These are phyloP conservation scores for Akanthomyces uredinophilus DNA, from an alignment of 2,329 filamentous ascomycete genomes.

Conservation along the genomic window DNA sequence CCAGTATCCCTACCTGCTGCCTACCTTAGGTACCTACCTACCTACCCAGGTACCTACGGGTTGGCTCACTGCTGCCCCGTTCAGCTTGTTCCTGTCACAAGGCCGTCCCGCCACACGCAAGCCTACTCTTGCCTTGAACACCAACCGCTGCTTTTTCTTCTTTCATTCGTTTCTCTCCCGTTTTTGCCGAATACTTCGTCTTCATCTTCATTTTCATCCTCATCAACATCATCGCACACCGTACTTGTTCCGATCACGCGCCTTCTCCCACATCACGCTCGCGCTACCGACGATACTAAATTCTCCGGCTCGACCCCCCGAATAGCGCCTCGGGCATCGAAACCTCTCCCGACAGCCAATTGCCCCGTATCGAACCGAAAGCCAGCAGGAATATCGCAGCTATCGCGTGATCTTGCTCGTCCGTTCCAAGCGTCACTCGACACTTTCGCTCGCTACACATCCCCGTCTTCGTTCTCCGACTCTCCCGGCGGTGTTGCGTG, in stretches of 20 bases:
- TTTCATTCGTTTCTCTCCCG: not conserved
- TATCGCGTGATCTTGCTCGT: not conserved
- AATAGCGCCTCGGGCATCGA: not conserved
- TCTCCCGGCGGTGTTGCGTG: not conserved
- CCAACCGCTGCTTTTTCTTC: slow-evolving; percentile 4
- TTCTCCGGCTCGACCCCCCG: not conserved
- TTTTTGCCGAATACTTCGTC: not conserved
- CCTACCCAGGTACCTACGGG: not conserved
- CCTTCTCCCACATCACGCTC: not conserved
- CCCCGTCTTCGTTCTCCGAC: not conserved
- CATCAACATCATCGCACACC: not conserved
- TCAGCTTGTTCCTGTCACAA: slow-evolving; percentile 13
- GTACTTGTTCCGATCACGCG: not conserved
- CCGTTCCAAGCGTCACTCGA: not conserved
- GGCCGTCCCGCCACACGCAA: slow-evolving; percentile 14
- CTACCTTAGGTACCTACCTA: not conserved
- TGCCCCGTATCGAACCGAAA: not conserved
- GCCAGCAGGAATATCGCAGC: not conserved
- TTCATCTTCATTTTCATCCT: not conserved
- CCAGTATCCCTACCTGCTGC: not conserved
- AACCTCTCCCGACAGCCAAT: not conserved
- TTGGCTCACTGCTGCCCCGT: slow-evolving; percentile 6
- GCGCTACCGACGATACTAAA: slow-evolving; percentile 1
- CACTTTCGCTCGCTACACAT: slow-evolving; percentile 5
- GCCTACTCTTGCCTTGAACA: slow-evolving; percentile 13